Conservation (phyloP, 192 early-diverging fungal species). For the Phycomyces nitens region DNA sequence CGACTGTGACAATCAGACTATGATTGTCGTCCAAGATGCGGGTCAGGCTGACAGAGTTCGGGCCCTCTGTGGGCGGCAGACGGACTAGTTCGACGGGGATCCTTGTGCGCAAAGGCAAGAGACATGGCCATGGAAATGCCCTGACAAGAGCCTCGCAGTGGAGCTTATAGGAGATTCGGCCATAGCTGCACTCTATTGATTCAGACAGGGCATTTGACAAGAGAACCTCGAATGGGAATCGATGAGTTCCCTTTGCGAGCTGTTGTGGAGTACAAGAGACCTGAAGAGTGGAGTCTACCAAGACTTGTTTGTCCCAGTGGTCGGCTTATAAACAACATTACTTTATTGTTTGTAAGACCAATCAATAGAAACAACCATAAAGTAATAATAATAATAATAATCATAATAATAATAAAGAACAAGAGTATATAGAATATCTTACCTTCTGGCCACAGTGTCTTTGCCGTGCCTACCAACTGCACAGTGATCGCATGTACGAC, state of each 20-base stretch:
- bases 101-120: slow-evolving; percentile 5
- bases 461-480: slow-evolving; percentile 27
- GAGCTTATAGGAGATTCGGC: slow-evolving; percentile 27
- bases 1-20: slow-evolving; percentile 10
- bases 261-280: neutral
- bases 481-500: slow-evolving; percentile 19
- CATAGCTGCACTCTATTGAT: slow-evolving; percentile 30
- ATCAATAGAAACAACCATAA: neutral
- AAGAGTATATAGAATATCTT: too few relatives aligned
- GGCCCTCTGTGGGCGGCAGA: slow-evolving; percentile 11
- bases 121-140: slow-evolving; percentile 1
- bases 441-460: slow-evolving; percentile 37
- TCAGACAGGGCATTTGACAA: slow-evolving; percentile 29
- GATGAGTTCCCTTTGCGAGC: slow-evolving; percentile 14
- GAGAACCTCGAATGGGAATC: slow-evolving; percentile 32
- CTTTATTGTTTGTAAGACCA: neutral
- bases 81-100: slow-evolving; percentile 16
- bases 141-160: slow-evolving; percentile 19
- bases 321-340: neutral
- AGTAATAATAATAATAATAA: neutral
- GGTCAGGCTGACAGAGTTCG: slow-evolving; percentile 16
- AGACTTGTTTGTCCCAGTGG: slow-evolving; percentile 26
- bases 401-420: neutral
- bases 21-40: neutral
- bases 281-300: slow-evolving; percentile 20